phyloP scores from a whole-genome alignment of 257 asterid species.

The Lavandula angustifolia region DNA sequence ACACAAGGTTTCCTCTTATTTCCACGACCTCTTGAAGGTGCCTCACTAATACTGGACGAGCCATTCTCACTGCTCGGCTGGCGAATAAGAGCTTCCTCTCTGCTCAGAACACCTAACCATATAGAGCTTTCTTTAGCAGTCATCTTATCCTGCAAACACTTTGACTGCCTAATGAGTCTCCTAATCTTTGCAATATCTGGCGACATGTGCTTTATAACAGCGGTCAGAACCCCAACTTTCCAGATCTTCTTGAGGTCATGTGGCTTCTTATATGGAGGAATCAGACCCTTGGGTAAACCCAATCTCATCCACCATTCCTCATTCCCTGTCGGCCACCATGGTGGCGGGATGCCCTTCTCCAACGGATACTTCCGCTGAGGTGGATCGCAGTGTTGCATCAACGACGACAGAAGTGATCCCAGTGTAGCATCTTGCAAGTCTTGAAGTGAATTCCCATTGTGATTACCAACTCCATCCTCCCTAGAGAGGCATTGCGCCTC shows the following conservation, averaged over 20 bases:
- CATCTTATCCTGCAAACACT: constrained; percentile 61
- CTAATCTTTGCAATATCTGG: constrained; percentile 52
- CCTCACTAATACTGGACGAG: constrained; percentile 63
- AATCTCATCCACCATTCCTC: constrained; percentile 55
- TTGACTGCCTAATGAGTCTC: constrained; percentile 49
- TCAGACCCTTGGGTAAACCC: constrained; percentile 44
- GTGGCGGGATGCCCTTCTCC: constrained; percentile 60
- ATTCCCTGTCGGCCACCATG: constrained; percentile 66
- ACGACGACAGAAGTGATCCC: constrained; percentile 53
- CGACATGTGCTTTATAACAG: constrained; percentile 56
- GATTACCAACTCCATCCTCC: constrained; percentile 39
- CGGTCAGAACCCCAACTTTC: constrained; percentile 55
- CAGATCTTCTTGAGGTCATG: constrained; percentile 57
- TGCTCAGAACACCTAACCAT: constrained; percentile 73
- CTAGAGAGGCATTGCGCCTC: constrained; percentile 38
- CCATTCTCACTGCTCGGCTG: constrained; percentile 75
- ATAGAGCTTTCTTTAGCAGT: constrained; percentile 64
- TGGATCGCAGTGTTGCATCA: constrained; percentile 62
- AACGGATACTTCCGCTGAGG: constrained; percentile 57
- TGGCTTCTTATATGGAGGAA: constrained; percentile 63
- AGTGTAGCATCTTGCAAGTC: constrained; percentile 55
- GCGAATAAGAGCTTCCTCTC: constrained; percentile 63
- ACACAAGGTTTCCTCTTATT: constrained; percentile 52
- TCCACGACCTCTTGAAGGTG: constrained; percentile 45
- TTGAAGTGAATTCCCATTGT: constrained; percentile 33